Evolutionary conservation across 345 rosid genomes (phyloP).

Genomic region (Psidium guajava): DNA sequence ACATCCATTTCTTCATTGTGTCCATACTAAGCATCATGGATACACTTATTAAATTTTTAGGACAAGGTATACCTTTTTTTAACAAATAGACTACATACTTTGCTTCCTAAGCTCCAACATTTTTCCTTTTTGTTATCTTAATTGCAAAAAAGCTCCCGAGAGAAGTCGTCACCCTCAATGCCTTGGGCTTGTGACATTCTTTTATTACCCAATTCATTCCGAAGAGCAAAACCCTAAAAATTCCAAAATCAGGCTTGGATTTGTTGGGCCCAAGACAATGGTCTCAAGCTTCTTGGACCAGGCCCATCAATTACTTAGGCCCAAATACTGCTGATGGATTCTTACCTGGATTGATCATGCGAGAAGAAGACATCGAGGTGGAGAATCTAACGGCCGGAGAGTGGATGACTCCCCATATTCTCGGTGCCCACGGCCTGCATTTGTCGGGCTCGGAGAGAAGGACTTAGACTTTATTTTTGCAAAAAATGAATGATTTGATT

Average conservation of each 20-base stretch:
- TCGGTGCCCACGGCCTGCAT: background rate
- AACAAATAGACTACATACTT: background rate
- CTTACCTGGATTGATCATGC: background rate
- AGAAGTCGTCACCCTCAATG: background rate
- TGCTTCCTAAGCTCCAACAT: background rate
- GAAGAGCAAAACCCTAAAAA: background rate
- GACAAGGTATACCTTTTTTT: background rate
- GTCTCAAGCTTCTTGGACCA: background rate
- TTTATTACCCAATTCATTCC: background rate
- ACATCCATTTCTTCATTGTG: background rate
- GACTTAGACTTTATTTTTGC: background rate
- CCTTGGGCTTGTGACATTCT: background rate
- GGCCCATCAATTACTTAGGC: background rate
- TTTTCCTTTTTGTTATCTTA: background rate
- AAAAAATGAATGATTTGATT: too few relatives aligned
- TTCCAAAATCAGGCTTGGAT: background rate
- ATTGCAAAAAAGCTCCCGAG: background rate
- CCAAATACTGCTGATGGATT: background rate
- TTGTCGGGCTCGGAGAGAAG: background rate
- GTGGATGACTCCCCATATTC: background rate
- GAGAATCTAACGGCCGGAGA: background rate
- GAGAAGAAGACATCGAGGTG: background rate
- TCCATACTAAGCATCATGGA: background rate
- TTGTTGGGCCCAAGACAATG: conserved; percentile 35
- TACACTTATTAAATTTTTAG: background rate